Conservation (phyloP, 495 filamentous ascomycete species). For the Staphylotrichum longicolle region DNA sequence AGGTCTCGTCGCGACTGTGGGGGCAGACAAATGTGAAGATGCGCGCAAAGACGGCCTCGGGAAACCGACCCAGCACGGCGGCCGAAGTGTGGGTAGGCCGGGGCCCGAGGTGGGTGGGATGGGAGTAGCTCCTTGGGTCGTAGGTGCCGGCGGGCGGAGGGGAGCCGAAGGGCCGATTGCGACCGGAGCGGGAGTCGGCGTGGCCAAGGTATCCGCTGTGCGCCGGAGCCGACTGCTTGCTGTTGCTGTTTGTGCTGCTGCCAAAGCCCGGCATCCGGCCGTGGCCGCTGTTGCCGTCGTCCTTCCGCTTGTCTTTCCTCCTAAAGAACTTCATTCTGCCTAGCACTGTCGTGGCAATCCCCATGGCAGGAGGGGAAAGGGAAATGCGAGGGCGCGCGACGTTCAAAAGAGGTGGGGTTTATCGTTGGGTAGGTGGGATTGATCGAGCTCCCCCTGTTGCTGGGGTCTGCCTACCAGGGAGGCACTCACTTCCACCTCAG, state of each 20-base stretch:
- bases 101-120: conserved; percentile 13
- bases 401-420: conserved; percentile 14
- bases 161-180: conserved; percentile 22
- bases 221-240: conserved; percentile 4
- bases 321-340: conserved; percentile 47
- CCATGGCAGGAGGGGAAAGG: conserved; percentile 7
- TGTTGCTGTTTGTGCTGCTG: conserved; percentile 2
- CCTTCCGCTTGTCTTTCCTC: conserved; percentile 37
- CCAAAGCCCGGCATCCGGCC: conserved; percentile 24
- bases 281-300: conserved; percentile 20
- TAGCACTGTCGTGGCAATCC: conserved; percentile 7
- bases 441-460: neutral
- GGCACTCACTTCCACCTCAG: too few species aligned
- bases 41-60: conserved; percentile 60
- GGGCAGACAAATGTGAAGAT: conserved; percentile 85
- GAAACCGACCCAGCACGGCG: conserved; percentile 47
- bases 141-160: conserved; percentile 15
- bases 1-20: conserved; percentile 71
- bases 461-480: too few species aligned
- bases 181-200: conserved; percentile 19
- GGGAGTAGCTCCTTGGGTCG: conserved; percentile 10
- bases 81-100: conserved; percentile 34
- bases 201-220: conserved; percentile 8
- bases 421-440: conserved; percentile 1
- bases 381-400: conserved; percentile 9